These are phyloP conservation scores for Gonapodya sp. DNA, from an alignment of 192 early-diverging fungal species.

Conservation along the genomic window DNA sequence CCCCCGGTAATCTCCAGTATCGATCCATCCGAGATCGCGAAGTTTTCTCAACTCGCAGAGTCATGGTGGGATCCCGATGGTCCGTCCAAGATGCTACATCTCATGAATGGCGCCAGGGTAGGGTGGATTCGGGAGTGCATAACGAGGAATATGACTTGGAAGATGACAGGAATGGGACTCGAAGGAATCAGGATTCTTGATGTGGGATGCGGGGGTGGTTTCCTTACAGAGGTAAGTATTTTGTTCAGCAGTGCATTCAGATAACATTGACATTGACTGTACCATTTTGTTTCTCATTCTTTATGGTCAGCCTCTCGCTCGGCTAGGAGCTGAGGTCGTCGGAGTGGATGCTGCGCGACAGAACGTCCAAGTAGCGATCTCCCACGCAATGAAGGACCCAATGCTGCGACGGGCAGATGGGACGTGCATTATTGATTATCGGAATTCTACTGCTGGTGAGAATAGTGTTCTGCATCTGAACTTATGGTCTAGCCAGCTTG, in stretches of 20 bases:
- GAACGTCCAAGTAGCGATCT: constrained; percentile 67
- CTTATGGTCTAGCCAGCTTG: background rate
- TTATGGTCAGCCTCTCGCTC: constrained; percentile 47
- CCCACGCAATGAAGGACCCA: constrained; percentile 64
- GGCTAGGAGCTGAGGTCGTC: constrained; percentile 59
- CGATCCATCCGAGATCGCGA: constrained; percentile 58
- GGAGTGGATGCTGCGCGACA: constrained; percentile 82
- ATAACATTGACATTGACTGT: constrained; percentile 5
- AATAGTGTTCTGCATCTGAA: background rate
- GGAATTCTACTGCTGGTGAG: constrained; percentile 53
- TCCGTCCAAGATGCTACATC: constrained; percentile 72
- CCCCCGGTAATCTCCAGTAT: constrained; percentile 44
- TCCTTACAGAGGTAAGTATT: constrained; percentile 63
- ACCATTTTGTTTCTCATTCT: background rate
- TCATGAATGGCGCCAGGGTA: constrained; percentile 58
- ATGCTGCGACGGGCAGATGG: constrained; percentile 35
- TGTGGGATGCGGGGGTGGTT: constrained; percentile 90
- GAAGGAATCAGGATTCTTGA: constrained; percentile 59
- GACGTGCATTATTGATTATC: constrained; percentile 38
- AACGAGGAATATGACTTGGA: background rate
- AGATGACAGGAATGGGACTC: constrained; percentile 22
- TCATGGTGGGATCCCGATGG: constrained; percentile 91
- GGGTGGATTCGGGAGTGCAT: constrained; percentile 59
- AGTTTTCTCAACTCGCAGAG: constrained; percentile 58
- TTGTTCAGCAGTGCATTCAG: background rate